Conservation (phyloP, 2,329 filamentous ascomycete species). For the Pseudovirgaria hyperparasitica region DNA sequence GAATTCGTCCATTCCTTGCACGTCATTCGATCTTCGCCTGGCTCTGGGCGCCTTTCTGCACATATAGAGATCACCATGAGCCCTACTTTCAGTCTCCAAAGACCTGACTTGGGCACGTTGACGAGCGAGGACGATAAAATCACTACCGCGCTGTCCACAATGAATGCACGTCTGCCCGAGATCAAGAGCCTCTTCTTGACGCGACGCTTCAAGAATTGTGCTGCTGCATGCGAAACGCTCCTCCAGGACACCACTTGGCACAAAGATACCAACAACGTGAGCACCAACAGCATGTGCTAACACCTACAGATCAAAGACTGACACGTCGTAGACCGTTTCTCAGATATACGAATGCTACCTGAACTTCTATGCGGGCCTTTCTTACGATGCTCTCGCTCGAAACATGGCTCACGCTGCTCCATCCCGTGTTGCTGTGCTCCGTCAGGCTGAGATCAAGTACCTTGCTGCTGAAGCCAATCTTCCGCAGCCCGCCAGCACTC, state of each 20-base stretch:
- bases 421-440: constrained; percentile 17
- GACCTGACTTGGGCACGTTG: background rate
- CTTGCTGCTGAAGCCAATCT: constrained; percentile 16
- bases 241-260: constrained; percentile 11
- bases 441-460: constrained; percentile 22
- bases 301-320: no score
- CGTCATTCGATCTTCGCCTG: no score
- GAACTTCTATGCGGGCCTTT: constrained; percentile 24
- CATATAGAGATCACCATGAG: no score
- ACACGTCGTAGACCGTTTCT: no score
- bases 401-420: constrained; percentile 16
- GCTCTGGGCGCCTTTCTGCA: no score
- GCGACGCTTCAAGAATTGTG: constrained; percentile 24
- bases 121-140: no score
- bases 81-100: no score
- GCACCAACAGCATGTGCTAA: background rate
- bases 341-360: constrained; percentile 21
- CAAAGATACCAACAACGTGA: constrained; percentile 2
- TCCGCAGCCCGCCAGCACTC: constrained; percentile 2
- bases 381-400: constrained; percentile 23
- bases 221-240: constrained; percentile 13
- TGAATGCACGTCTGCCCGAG: constrained; percentile 14
- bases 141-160: no score
- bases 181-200: constrained; percentile 20
- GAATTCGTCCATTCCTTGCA: no score